These are phyloP conservation scores for Penicillium expansum DNA, from an alignment of 2,329 filamentous ascomycete genomes.

Conservation along the genomic window DNA sequence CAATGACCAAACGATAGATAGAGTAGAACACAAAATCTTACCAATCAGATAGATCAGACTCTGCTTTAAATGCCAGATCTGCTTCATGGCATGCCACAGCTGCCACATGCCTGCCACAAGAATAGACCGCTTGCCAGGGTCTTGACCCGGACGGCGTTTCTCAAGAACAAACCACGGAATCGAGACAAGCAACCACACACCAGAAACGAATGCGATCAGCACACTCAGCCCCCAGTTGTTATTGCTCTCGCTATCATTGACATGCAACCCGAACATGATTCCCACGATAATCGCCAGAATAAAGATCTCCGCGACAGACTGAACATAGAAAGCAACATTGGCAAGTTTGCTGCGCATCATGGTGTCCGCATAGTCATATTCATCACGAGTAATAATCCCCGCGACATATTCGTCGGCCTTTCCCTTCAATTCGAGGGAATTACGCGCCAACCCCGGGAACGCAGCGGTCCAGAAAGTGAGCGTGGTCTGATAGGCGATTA, in stretches of 20 bases:
- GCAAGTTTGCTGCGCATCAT: slow-evolving; percentile 63
- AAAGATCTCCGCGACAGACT: slow-evolving; percentile 60
- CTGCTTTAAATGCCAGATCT: slow-evolving; percentile 65
- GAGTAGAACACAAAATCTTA: slow-evolving; percentile 19
- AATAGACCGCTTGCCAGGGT: slow-evolving; percentile 47
- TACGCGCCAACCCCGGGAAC: slow-evolving; percentile 57
- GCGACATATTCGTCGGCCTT: slow-evolving; percentile 51
- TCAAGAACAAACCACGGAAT: slow-evolving; percentile 67
- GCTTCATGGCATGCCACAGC: slow-evolving; percentile 54
- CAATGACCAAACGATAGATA: neutral
- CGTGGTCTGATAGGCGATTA: slow-evolving; percentile 65
- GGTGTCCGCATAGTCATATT: slow-evolving; percentile 61
- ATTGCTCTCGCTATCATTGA: slow-evolving; percentile 57
- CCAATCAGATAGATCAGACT: slow-evolving; percentile 64
- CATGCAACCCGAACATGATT: slow-evolving; percentile 60
- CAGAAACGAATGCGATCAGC: slow-evolving; percentile 63
- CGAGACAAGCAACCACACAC: slow-evolving; percentile 62
- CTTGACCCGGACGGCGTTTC: slow-evolving; percentile 61
- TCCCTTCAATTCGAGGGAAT: slow-evolving; percentile 51
- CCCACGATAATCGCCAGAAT: slow-evolving; percentile 65
- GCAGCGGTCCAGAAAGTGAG: slow-evolving; percentile 69
- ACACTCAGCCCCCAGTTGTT: slow-evolving; percentile 68
- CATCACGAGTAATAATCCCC: slow-evolving; percentile 55
- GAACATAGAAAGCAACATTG: slow-evolving; percentile 63
- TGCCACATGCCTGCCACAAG: slow-evolving; percentile 63